Evolutionary conservation across 2,329 filamentous ascomycete species (phyloP).

Genomic region (Parascedosporium putredinis): DNA sequence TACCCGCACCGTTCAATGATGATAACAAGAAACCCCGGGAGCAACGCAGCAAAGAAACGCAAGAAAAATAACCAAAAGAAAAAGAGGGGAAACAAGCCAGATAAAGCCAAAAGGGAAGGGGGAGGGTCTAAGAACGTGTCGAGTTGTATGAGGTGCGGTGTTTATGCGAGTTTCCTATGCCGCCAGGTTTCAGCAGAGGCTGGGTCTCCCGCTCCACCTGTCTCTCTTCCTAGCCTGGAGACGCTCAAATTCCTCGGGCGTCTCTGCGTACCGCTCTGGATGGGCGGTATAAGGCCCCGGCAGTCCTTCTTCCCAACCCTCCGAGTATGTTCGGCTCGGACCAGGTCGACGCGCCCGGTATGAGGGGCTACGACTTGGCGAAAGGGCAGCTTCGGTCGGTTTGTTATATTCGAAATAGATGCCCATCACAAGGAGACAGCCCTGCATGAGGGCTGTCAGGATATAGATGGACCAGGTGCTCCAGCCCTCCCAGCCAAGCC

Average conservation of each 20-base stretch:
- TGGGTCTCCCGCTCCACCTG: conserved; percentile 40
- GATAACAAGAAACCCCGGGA: background rate
- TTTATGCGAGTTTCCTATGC: conserved; percentile 33
- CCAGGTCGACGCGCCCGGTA: conserved; percentile 23
- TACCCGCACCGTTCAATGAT: background rate
- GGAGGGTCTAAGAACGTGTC: conserved; percentile 10
- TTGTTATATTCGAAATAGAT: conserved; percentile 54
- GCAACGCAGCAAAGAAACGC: too few relatives aligned
- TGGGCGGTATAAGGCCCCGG: conserved; percentile 42
- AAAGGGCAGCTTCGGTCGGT: background rate
- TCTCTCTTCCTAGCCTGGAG: conserved; percentile 40
- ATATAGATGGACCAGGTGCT: conserved; percentile 92
- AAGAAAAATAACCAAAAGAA: background rate
- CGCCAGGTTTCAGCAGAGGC: conserved; percentile 38
- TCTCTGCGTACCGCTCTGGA: conserved; percentile 40
- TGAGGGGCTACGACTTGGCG: conserved; percentile 21
- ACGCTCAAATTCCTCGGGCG: conserved; percentile 38
- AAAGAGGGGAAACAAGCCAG: background rate
- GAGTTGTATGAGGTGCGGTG: conserved; percentile 25
- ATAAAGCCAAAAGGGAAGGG: background rate
- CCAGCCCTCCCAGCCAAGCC: conserved; percentile 78
- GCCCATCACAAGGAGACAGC: conserved; percentile 67
- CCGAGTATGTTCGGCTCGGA: conserved; percentile 34
- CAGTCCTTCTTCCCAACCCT: conserved; percentile 39
- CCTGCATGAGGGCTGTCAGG: conserved; percentile 78